Conservation (phyloP, 495 filamentous ascomycete species). For the Lasiosphaeris hirsuta region DNA sequence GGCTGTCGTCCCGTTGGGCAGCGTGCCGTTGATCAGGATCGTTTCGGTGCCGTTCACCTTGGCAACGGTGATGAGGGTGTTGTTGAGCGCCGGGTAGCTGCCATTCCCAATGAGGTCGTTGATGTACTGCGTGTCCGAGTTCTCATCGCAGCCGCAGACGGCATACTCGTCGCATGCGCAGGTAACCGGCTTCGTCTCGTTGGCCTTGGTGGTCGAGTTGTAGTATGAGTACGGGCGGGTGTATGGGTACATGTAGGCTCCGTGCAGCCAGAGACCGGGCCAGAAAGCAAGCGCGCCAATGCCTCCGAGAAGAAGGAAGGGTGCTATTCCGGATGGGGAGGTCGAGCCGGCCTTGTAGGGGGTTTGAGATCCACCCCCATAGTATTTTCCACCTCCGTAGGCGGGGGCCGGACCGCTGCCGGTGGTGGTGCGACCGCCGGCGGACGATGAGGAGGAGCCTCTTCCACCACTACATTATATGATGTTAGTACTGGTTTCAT, state of each 20-base stretch:
- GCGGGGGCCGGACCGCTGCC: conserved; percentile 61
- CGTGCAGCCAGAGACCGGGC: conserved; percentile 57
- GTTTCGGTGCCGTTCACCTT: conserved; percentile 71
- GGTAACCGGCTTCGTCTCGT: conserved; percentile 66
- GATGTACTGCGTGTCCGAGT: conserved; percentile 56
- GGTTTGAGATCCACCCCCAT: conserved; percentile 67
- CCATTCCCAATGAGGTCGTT: conserved; percentile 63
- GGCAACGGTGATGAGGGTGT: conserved; percentile 58
- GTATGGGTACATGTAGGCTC: conserved; percentile 70
- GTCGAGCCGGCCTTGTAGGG: conserved; percentile 63
- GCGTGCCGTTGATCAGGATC: conserved; percentile 79
- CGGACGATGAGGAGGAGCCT: conserved; percentile 42
- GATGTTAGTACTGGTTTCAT: neutral
- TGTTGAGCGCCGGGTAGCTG: conserved; percentile 54
- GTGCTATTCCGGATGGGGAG: conserved; percentile 58
- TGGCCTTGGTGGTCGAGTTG: conserved; percentile 53
- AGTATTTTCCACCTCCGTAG: conserved; percentile 69
- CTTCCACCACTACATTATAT: conserved; percentile 12
- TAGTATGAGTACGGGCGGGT: conserved; percentile 57
- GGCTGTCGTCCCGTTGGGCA: conserved; percentile 79
- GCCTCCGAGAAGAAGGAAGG: conserved; percentile 54
- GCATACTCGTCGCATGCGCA: conserved; percentile 70
- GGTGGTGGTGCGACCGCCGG: conserved; percentile 60
- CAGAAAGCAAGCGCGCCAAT: conserved; percentile 54
- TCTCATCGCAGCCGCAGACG: conserved; percentile 82